Evolutionary conservation across 2,329 filamentous ascomycete species (phyloP), one percentile per base, ranked within the genome.

Genomic region (Chalaropsis ovoidea): DNA sequence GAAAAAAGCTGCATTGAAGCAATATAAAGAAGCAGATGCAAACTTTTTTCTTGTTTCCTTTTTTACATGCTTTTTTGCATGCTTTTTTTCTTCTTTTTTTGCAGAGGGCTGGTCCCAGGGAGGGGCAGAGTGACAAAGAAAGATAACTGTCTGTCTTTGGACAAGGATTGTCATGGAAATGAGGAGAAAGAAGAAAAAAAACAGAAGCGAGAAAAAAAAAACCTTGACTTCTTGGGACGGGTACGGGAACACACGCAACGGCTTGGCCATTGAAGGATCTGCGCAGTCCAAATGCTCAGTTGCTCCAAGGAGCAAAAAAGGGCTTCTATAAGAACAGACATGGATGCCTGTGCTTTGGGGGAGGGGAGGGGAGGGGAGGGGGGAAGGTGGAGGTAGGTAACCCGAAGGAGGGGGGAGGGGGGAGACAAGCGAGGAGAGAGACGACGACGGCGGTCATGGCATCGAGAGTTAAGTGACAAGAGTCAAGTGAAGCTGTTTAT

Each of bases 21-120:
- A 43, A 11, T 24, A 43, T n/a, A 15, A 47, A 62, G 60, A 45
- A 15, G 39, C 43, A 62, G 8, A 35, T 62, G 39, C 43, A 62
- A 62, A 62, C 22, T 43, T 47, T 47, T 47, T 43, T 43, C 13
- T 62, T 27, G 43, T 43, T 62, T 24, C 39, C 19, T 31, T 62
- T 39, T 47, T 41, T 11, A 19, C 43, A 62, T 62, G 60, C 41
- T 43, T 62, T 62, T 24, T 45, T 42, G 17, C 43, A 62, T 62
- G 60, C 41, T 43, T 62, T 62, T 24, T 45, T 42, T 47, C 27
- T 61, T 19, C 35, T 61, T 62, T 62, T 42, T 62, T 62, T 62
- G 17, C 54, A 58, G 11, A 39, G 54, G 54, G 54, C 24, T 58
- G 24, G 35, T 58, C 54, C 19, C 19, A 27, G 43, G 43, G 43